These are phyloP conservation scores for Triticum urartu DNA, from an alignment of 176 grass and related monocot species.

Conservation along the genomic window DNA sequence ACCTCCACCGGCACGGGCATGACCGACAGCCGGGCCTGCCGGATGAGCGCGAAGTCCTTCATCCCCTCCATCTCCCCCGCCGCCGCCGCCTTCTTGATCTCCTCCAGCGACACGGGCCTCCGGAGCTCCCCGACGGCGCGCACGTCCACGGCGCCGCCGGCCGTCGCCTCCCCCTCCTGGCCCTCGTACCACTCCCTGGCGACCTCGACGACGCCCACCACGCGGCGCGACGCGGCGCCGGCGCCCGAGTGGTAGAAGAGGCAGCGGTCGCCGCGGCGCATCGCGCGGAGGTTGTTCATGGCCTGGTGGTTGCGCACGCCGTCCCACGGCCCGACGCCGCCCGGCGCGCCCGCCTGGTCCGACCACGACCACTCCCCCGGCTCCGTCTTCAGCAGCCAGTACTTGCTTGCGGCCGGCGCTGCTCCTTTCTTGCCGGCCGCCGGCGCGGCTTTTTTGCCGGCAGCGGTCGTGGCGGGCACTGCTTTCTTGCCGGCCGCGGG, in stretches of 20 bases:
- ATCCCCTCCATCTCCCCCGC: constrained; percentile 55
- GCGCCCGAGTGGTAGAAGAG: constrained; percentile 88
- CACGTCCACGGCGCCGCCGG: constrained; percentile 73
- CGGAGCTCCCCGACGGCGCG: constrained; percentile 52
- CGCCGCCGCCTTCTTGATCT: constrained; percentile 60
- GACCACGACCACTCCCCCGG: constrained; percentile 91
- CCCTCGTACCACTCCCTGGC: constrained; percentile 60
- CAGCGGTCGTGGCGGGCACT: background rate
- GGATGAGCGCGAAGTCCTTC: constrained; percentile 70
- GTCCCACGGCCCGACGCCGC: constrained; percentile 77
- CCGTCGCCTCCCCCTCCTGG: background rate
- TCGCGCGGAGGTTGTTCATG: constrained; percentile 64
- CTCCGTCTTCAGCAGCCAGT: constrained; percentile 88
- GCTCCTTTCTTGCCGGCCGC: too few relatives aligned
- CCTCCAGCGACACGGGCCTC: constrained; percentile 46
- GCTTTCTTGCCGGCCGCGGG: background rate
- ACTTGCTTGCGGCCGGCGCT: background rate
- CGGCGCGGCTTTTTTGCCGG: background rate
- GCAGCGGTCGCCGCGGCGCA: constrained; percentile 59
- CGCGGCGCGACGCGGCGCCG: constrained; percentile 46
- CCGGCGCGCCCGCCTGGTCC: constrained; percentile 52
- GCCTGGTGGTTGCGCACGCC: constrained; percentile 84
- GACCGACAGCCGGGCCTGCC: constrained; percentile 76
- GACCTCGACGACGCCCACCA: constrained; percentile 76
- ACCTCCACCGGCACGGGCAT: constrained; percentile 60